Conservation (phyloP, 306 rosid genomes). For the Castanea crenata region DNA sequence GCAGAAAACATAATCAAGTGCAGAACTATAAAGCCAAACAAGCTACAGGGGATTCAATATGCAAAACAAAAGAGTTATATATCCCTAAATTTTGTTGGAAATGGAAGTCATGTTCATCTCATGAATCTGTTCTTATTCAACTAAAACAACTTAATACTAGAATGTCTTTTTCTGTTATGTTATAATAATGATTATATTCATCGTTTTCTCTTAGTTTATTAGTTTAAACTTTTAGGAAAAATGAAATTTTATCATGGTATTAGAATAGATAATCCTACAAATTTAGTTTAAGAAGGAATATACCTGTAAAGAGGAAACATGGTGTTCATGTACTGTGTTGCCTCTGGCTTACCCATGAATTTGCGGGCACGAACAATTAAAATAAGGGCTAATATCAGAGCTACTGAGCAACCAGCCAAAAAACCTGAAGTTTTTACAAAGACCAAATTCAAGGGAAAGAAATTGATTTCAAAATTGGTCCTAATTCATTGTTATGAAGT, state of each 20-base stretch:
- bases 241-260: too few species aligned
- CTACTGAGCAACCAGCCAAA: conserved; percentile 60
- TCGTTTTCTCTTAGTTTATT: too few species aligned
- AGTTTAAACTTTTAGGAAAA: too few species aligned
- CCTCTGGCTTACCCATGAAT: conserved; percentile 29
- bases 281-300: neutral
- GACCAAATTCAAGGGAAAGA: conserved; percentile 2
- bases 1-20: conserved; percentile 75
- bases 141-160: too few species aligned
- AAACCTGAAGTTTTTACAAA: conserved; percentile 45
- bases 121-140: too few species aligned
- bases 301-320: conserved; percentile 80
- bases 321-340: conserved; percentile 52
- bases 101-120: too few species aligned
- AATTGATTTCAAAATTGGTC: neutral
- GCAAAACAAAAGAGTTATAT: too few species aligned
- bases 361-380: conserved; percentile 36
- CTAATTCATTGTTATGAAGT: too few species aligned
- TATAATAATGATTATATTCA: too few species aligned
- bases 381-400: conserved; percentile 53
- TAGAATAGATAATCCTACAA: too few species aligned
- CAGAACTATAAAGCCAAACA: conserved; percentile 58
- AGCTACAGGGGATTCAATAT: conserved; percentile 39
- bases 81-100: too few species aligned
- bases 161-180: too few species aligned